Evolutionary conservation across 768 basidiomycete genomes (phyloP).

Genomic region (Dictyophora rubrovolvata): DNA sequence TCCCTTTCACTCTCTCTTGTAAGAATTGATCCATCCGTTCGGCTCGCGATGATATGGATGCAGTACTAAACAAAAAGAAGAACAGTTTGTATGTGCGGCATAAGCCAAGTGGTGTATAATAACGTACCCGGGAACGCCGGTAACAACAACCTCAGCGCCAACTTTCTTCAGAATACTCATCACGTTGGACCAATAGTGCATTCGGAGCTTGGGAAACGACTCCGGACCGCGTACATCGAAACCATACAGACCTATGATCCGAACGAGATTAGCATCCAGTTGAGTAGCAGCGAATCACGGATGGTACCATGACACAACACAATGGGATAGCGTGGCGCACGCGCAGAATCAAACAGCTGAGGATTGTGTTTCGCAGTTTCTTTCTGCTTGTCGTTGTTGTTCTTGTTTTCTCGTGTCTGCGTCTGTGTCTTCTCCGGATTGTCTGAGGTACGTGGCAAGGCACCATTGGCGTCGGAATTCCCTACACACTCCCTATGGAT

Average conservation of each 20-base stretch:
- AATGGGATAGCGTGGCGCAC: constrained; percentile 79
- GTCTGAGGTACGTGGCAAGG: neutral
- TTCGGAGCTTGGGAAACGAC: constrained; percentile 69
- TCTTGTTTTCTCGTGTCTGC: neutral
- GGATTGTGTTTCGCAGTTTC: constrained; percentile 55
- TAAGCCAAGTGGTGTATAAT: neutral
- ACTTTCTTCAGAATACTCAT: constrained; percentile 70
- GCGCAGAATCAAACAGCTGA: constrained; percentile 63
- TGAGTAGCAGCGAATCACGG: constrained; percentile 4
- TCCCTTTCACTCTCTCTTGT: constrained; percentile 51
- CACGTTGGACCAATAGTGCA: constrained; percentile 93
- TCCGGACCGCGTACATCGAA: constrained; percentile 85
- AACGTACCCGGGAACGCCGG: constrained; percentile 82
- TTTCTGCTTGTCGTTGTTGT: constrained; percentile 18
- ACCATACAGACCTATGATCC: constrained; percentile 70
- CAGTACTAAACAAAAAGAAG: constrained; percentile 49
- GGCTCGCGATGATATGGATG: constrained; percentile 76
- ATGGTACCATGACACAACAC: constrained; percentile 88
- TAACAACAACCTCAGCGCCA: constrained; percentile 92
- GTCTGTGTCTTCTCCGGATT: neutral
- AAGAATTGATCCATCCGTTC: constrained; percentile 66
- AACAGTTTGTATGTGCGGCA: neutral
- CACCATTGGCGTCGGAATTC: too few relatives aligned
- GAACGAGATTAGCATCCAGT: neutral
- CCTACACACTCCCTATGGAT: too few relatives aligned